Evolutionary conservation across 1,284 basidiomycete species (phyloP).

Genomic region (Lentinula novae-zelandiae): DNA sequence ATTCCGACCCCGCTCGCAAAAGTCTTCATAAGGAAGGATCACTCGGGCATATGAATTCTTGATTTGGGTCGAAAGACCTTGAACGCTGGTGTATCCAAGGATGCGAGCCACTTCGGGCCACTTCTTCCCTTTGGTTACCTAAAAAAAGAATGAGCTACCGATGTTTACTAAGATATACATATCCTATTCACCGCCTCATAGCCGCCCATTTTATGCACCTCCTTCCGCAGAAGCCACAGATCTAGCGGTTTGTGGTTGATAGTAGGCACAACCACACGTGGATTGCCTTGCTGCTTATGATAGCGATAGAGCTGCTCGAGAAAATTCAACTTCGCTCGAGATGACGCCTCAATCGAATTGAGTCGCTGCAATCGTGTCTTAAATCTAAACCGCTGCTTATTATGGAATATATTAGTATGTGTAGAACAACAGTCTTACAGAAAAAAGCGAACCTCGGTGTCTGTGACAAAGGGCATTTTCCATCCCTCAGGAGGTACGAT

Average conservation of each 20-base stretch:
- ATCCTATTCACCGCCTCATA: conserved; percentile 67
- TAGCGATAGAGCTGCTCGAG: conserved; percentile 94
- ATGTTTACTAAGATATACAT: conserved; percentile 18
- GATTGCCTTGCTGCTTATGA: conserved; percentile 87
- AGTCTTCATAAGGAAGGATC: conserved; percentile 93
- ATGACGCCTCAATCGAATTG: conserved; percentile 96
- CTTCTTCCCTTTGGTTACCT: conserved; percentile 78
- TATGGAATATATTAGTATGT: conserved; percentile 20
- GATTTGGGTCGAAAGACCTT: conserved; percentile 82
- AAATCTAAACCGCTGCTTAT: conserved; percentile 80
- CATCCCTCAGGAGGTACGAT: conserved; percentile 92
- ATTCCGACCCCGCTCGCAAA: conserved; percentile 73
- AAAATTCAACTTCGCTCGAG: conserved; percentile 95
- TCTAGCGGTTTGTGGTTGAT: conserved; percentile 92
- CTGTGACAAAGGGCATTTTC: conserved; percentile 96
- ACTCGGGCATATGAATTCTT: conserved; percentile 89
- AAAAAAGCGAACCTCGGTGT: conserved; percentile 71
- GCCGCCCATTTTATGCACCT: conserved; percentile 86
- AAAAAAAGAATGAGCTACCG: conserved; percentile 21
- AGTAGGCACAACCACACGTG: conserved; percentile 84
- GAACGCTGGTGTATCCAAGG: conserved; percentile 79
- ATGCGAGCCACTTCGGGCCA: conserved; percentile 85
- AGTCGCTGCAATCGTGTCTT: conserved; percentile 93
- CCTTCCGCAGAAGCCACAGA: conserved; percentile 89
- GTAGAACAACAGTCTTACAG: conserved; percentile 17